phyloP scores from a whole-genome alignment of 2,329 filamentous ascomycete species.

The Aspergillus felis region DNA sequence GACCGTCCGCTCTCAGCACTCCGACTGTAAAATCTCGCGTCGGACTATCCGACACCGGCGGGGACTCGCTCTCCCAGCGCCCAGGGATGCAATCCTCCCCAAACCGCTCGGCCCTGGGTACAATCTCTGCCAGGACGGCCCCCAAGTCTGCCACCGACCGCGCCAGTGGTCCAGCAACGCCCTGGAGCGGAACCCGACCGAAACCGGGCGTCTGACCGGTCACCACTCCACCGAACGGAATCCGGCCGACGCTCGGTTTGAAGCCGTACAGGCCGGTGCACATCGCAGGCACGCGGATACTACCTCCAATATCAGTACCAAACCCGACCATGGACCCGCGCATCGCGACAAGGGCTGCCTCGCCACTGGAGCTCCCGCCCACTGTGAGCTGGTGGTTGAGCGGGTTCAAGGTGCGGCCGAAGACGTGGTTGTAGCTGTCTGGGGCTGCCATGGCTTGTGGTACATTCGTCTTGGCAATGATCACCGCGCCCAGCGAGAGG shows the following conservation, averaged over 20 bases:
- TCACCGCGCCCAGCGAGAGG: conserved; percentile 57
- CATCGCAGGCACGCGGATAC: conserved; percentile 47
- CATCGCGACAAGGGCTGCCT: conserved; percentile 58
- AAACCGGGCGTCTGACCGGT: conserved; percentile 45
- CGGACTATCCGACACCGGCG: conserved; percentile 12
- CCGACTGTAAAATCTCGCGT: conserved; percentile 38
- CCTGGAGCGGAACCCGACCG: conserved; percentile 50
- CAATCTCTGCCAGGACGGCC: conserved; percentile 48
- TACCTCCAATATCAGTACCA: conserved; percentile 57
- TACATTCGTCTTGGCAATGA: conserved; percentile 69
- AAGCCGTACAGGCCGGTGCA: conserved; percentile 51
- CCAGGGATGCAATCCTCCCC: conserved; percentile 45
- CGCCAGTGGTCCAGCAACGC: conserved; percentile 41
- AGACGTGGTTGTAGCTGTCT: conserved; percentile 59
- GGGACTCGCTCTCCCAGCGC: conserved; percentile 32
- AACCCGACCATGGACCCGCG: conserved; percentile 57
- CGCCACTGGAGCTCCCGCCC: conserved; percentile 65
- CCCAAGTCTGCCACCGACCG: conserved; percentile 38
- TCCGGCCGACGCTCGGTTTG: conserved; percentile 45
- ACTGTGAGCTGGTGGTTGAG: conserved; percentile 57
- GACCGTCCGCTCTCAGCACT: conserved; percentile 39
- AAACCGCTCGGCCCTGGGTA: conserved; percentile 52
- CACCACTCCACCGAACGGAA: conserved; percentile 53
- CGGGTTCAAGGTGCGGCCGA: conserved; percentile 61
- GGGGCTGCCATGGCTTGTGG: conserved; percentile 55